Percentiles rank a stretch among this genome's conserved stretches.
phyloP scores from a whole-genome alignment of 768 basidiomycete genomes.

The Termitomyces sp. region DNA sequence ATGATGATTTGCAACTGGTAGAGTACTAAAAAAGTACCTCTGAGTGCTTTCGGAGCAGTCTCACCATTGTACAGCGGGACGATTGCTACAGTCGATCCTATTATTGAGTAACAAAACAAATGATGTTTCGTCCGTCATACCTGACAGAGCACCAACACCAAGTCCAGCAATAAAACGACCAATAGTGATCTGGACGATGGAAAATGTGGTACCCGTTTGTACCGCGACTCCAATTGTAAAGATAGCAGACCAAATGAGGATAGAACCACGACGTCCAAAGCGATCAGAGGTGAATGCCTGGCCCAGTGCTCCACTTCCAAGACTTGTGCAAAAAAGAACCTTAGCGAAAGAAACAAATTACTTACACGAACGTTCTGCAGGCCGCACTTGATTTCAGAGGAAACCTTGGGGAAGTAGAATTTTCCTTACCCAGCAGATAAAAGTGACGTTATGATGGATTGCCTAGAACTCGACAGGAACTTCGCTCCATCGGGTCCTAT shows the following conservation, averaged over 20 bases:
- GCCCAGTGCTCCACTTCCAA: slow-evolving; percentile 49
- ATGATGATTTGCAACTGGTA: slow-evolving; percentile 76
- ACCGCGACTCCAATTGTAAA: slow-evolving; percentile 67
- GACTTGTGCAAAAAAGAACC: background rate
- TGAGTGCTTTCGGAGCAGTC: slow-evolving; percentile 67
- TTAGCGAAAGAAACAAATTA: background rate
- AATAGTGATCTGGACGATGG: slow-evolving; percentile 60
- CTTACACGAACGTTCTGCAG: slow-evolving; percentile 47
- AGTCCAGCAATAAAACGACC: slow-evolving; percentile 75
- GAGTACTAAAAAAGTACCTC: slow-evolving; percentile 64
- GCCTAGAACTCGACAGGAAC: slow-evolving; percentile 54
- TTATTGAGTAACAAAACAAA: background rate
- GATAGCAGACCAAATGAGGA: slow-evolving; percentile 69
- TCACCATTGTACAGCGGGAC: slow-evolving; percentile 74
- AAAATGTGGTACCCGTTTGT: slow-evolving; percentile 59
- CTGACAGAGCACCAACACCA: slow-evolving; percentile 71
- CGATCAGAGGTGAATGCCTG: slow-evolving; percentile 75
- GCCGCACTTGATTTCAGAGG: background rate
- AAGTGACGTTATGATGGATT: slow-evolving; percentile 75
- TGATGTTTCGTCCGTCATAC: slow-evolving; percentile 24
- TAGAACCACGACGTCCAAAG: slow-evolving; percentile 66
- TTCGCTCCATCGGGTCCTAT: slow-evolving; percentile 36
- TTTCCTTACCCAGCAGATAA: slow-evolving; percentile 64
- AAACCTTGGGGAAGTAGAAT: background rate
- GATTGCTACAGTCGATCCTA: slow-evolving; percentile 27